Base-by-base conservation (phyloP, 352 stramenopile species). In the Pythium utonaiense region DNA sequence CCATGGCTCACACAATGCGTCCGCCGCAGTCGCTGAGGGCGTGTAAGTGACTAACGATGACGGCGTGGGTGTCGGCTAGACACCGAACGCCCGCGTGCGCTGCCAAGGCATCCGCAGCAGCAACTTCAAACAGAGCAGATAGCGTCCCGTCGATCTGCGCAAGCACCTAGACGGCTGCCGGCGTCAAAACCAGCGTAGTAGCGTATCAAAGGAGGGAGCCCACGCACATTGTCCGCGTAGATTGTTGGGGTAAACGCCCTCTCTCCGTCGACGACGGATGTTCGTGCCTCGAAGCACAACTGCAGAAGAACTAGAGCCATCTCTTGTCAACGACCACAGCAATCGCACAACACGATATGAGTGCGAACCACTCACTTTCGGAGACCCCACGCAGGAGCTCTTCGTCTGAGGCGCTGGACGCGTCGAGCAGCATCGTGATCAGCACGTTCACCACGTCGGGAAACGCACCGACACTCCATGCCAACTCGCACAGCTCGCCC, bases 231-330 rank as follows among this genome's bases (percentile, higher is more conserved):
- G 31, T 30, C 31, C 16, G 19, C 41, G 45, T 62, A 62, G 10
- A 31, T 28, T 24, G 56, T 62, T 6, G 22, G 25, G 12, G 42
- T 22, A 21, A 21, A 50, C 45, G 25, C 49, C 17, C 8, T 19
- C 24, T 25, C 31, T 16, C 10, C 9, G 6, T 36, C 21, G 13
- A 1, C 0, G 8, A 16, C 4, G 3, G 21, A 17, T 30, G 10
- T 41, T 2, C 16, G 16, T 10, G 22, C 13, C 33, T 41, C 45
- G 24, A 62, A 62, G 25, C 56, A 56, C 56, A 62, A 41, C 13
- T 41, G 56, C 33, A 62, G n/a, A 6, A 62, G 13, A 22, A 62
- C 56, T 61, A 31, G n/a, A n/a, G n/a, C n/a, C n/a, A n/a, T n/a
- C n/a, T n/a, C n/a, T 22, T 31, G 24, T n/a, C 16, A 42, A 61